Evolutionary conservation across 305 asterid species (phyloP).

Genomic region (Coffea humblotiana): DNA sequence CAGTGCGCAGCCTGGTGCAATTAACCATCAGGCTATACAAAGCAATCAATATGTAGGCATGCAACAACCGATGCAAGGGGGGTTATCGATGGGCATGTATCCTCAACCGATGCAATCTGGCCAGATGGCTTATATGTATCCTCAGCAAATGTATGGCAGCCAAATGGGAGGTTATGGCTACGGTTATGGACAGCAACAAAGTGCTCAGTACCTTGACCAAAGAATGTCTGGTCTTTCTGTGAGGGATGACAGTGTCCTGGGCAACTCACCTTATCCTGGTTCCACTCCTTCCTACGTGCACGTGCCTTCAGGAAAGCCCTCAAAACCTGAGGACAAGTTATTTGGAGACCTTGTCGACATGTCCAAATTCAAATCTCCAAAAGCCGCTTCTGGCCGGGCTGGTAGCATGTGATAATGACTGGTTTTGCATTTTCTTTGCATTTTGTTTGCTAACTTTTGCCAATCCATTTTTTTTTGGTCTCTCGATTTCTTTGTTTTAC

Average conservation of each 20-base stretch:
- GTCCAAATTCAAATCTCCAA: constrained; percentile 67
- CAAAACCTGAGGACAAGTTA: constrained; percentile 88
- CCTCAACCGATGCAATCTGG: constrained; percentile 70
- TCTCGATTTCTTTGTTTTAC: constrained; percentile 21
- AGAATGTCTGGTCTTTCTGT: constrained; percentile 70
- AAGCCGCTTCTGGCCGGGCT: constrained; percentile 55
- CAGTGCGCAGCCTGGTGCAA: constrained; percentile 29
- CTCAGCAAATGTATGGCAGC: constrained; percentile 72
- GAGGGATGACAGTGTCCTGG: constrained; percentile 59
- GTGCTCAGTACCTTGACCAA: constrained; percentile 62
- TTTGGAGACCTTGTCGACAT: constrained; percentile 96
- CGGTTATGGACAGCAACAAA: constrained; percentile 62
- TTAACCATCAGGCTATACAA: constrained; percentile 40
- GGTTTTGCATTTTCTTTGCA: constrained; percentile 26
- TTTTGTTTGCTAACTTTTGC: constrained; percentile 33
- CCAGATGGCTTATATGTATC: constrained; percentile 76
- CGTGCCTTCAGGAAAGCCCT: constrained; percentile 51
- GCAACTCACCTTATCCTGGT: constrained; percentile 37
- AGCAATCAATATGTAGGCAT: constrained; percentile 38
- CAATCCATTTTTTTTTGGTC: constrained; percentile 19
- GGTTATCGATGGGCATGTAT: constrained; percentile 51
- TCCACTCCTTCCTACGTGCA: constrained; percentile 44
- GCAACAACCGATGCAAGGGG: constrained; percentile 39
- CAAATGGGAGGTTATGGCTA: constrained; percentile 62
- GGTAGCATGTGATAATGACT: constrained; percentile 62